Base-by-base conservation (phyloP, 768 basidiomycete species). In the Mycena haematopus region DNA sequence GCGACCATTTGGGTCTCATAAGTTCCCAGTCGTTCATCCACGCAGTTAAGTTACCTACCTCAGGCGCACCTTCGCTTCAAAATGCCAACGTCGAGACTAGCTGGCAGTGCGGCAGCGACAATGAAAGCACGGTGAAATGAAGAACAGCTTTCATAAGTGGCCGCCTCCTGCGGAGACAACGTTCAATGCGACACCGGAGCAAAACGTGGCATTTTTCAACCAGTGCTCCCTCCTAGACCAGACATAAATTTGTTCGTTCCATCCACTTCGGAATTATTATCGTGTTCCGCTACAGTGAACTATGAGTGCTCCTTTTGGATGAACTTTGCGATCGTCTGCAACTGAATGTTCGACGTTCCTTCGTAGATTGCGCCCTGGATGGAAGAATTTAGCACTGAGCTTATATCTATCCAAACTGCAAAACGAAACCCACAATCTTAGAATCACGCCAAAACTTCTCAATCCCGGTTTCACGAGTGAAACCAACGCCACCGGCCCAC, bases 401-500 rank as follows among this genome's bases (percentile, higher is more conserved):
- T 24, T 8, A 7, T 24, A 17, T 50, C 19, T 7, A 36, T 53
- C n/a, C 2, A 38, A 35, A 58, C 40, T 31, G 56, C 44, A 14
- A 29, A 31, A n/a, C n/a, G n/a, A 44, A 25, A 82, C 90, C 79
- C 69, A 93, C 93, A 70, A 96, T 96, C 84, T 97, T 98, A 7
- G 94, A 95, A 75, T 98, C 96, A 62, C 96, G 79, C 93, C 93
- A 96, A 73, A 79, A 96, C 79, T 99, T 98, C 80, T 98, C 97
- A 65, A 98, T 91, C 4, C 95, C 95, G 0, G 93, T 92, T 78
- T 98, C 95, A 55, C 95, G 78, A 56, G 95, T 96, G 77, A 92
- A 96, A 0, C 95, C 96, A 52, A 94, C 83, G 1, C 95, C 96
- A 44, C 95, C 97, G 1, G 90, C 88, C 96, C 96, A 98, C 75